Evolutionary conservation across 2,329 filamentous ascomycete genomes (phyloP).

Genomic region (Coleophoma crateriformis): DNA sequence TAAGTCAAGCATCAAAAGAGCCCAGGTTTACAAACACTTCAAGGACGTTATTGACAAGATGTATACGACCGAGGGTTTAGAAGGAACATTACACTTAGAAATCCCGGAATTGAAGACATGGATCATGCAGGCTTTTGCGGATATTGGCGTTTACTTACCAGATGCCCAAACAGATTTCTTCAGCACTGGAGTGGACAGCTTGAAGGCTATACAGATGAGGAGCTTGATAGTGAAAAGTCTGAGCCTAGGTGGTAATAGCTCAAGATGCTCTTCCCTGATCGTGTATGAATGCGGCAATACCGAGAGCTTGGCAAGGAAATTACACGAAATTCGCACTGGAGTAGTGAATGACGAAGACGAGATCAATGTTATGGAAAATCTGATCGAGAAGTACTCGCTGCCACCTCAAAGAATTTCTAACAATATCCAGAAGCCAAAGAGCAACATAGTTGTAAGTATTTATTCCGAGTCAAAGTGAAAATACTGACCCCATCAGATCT

Average conservation of each 20-base stretch:
- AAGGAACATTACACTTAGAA: constrained; percentile 11
- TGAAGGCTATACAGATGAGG: constrained; percentile 52
- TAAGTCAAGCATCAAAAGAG: constrained; percentile 48
- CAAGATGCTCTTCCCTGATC: constrained; percentile 46
- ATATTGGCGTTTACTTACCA: neutral
- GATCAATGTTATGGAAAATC: constrained; percentile 33
- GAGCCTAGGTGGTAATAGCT: constrained; percentile 36
- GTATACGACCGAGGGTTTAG: constrained; percentile 13
- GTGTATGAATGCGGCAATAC: constrained; percentile 51
- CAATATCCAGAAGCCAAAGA: neutral
- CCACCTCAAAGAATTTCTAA: constrained; percentile 17
- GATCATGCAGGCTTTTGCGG: constrained; percentile 17
- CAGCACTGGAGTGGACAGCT: constrained; percentile 48
- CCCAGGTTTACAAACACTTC: constrained; percentile 40
- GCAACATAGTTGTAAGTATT: neutral
- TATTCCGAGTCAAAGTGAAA: neutral
- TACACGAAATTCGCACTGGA: constrained; percentile 34
- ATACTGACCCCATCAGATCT: constrained; percentile 24
- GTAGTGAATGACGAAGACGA: constrained; percentile 20
- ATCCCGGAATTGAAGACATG: constrained; percentile 25
- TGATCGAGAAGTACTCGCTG: constrained; percentile 36
- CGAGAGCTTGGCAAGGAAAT: constrained; percentile 34
- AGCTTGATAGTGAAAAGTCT: constrained; percentile 44
- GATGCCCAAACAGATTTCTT: constrained; percentile 50
- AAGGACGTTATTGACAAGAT: constrained; percentile 33